Percentiles rank a stretch among this genome's conserved stretches.
These are phyloP conservation scores for Aspergillus alliaceus DNA, from an alignment of 2,329 filamentous ascomycete species.

Conservation along the genomic window DNA sequence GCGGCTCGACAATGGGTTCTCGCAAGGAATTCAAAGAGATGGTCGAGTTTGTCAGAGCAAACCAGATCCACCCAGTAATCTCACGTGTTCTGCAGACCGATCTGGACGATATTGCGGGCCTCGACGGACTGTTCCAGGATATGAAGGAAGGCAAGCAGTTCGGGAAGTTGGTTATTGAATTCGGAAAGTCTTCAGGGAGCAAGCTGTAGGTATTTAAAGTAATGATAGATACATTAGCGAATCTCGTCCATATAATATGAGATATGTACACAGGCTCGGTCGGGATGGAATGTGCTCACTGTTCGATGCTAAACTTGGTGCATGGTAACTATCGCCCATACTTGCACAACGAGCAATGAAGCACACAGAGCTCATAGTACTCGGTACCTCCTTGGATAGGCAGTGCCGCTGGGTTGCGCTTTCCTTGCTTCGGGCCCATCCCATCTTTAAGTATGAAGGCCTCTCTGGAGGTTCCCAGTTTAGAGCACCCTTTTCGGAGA, in stretches of 20 bases:
- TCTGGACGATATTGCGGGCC: conserved; percentile 72
- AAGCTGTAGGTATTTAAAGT: conserved; percentile 33
- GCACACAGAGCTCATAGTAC: too few species aligned
- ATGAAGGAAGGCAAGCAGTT: conserved; percentile 86
- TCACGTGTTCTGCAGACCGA: conserved; percentile 69
- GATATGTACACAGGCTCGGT: neutral
- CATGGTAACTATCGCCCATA: neutral
- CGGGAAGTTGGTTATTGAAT: conserved; percentile 84
- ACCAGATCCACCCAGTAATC: conserved; percentile 74
- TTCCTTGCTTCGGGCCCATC: neutral
- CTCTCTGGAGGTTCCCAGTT: neutral
- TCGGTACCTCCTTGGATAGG: neutral
- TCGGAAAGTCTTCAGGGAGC: conserved; percentile 46
- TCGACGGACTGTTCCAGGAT: conserved; percentile 80
- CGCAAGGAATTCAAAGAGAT: conserved; percentile 87
- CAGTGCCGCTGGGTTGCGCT: neutral
- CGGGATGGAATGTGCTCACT: neutral
- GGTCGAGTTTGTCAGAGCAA: conserved; percentile 74
- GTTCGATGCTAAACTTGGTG: neutral
- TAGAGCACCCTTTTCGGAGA: neutral
- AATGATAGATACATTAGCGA: conserved; percentile 1
- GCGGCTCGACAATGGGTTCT: conserved; percentile 88
- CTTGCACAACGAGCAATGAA: neutral
- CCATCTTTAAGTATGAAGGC: neutral
- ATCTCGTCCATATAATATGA: neutral